A percentile compares a stretch with the other conserved stretches of the same genome.
Conservation (phyloP, 495 filamentous ascomycete genomes). For the Talaromyces adpressus region DNA sequence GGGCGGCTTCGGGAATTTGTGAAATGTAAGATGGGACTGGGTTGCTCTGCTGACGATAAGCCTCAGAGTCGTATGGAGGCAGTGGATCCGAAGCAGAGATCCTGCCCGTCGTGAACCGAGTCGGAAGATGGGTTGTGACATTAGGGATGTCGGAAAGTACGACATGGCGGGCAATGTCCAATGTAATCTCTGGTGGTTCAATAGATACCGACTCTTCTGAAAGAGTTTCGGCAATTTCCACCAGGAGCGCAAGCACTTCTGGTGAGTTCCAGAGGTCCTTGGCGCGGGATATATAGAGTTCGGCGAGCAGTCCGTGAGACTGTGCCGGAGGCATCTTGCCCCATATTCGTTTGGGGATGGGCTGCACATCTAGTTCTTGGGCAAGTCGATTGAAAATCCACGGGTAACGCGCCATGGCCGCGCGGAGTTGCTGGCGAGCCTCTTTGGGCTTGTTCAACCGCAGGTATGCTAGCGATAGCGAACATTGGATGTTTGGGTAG, state of each 20-base stretch:
- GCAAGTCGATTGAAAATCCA: conserved; percentile 78
- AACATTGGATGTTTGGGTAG: conserved; percentile 63
- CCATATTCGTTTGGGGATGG: conserved; percentile 72
- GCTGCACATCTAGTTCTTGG: conserved; percentile 64
- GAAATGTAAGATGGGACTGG: conserved; percentile 29
- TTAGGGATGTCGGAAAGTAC: conserved; percentile 64
- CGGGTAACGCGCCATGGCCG: conserved; percentile 64
- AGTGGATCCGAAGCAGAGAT: conserved; percentile 40
- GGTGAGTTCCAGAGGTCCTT: conserved; percentile 91
- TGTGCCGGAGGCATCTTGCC: conserved; percentile 60
- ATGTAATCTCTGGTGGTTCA: conserved; percentile 44
- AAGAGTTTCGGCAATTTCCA: conserved; percentile 60
- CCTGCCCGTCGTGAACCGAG: conserved; percentile 31
- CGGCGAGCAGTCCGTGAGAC: conserved; percentile 65
- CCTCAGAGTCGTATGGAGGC: conserved; percentile 38
- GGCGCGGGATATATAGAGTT: conserved; percentile 70
- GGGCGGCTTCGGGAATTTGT: conserved; percentile 24
- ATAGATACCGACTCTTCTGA: conserved; percentile 26
- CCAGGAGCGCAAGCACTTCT: conserved; percentile 60
- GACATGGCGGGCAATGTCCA: conserved; percentile 69
- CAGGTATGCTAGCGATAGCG: conserved; percentile 63
- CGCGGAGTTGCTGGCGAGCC: conserved; percentile 54
- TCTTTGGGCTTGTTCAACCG: conserved; percentile 58
- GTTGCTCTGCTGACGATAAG: conserved; percentile 31
- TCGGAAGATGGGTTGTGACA: conserved; percentile 37